These are phyloP conservation scores for Tolypocladium endophyticum DNA, from an alignment of 2,329 filamentous ascomycete genomes.

Conservation along the genomic window DNA sequence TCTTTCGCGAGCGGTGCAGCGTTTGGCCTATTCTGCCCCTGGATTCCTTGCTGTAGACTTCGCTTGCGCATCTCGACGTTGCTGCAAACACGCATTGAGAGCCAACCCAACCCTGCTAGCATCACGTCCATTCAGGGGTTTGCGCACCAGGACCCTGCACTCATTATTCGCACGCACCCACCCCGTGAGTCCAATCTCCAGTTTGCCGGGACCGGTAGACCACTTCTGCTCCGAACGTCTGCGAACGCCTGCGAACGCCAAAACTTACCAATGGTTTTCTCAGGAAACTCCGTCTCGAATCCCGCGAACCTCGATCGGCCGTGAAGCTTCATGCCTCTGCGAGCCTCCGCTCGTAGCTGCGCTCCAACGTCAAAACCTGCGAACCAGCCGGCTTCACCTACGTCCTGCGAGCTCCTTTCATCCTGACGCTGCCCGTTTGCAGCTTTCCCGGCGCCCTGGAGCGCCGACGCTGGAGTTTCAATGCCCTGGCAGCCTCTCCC, in stretches of 20 bases:
- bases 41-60: not conserved
- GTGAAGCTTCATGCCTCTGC: conserved; percentile 18
- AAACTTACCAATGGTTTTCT: not conserved
- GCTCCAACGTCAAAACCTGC: conserved; percentile 5
- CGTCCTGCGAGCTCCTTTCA: not conserved
- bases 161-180: not conserved
- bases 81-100: not conserved
- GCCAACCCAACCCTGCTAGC: not conserved
- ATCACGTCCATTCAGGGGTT: not conserved
- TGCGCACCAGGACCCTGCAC: conserved; percentile 1
- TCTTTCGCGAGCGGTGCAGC: not conserved
- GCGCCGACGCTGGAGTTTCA: conserved; percentile 17
- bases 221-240: not conserved
- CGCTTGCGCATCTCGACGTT: not conserved
- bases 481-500: conserved; percentile 98
- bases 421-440: not conserved
- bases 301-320: conserved; percentile 1
- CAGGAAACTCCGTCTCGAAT: not conserved
- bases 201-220: not conserved
- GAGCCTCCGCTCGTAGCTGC: conserved; percentile 6
- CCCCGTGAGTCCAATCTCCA: not conserved
- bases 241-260: not conserved
- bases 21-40: not conserved
- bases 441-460: not conserved
- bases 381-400: conserved; percentile 3